phyloP scores from a whole-genome alignment of 2,329 filamentous ascomycete genomes.

The Plectosphaerella cucumerina region DNA sequence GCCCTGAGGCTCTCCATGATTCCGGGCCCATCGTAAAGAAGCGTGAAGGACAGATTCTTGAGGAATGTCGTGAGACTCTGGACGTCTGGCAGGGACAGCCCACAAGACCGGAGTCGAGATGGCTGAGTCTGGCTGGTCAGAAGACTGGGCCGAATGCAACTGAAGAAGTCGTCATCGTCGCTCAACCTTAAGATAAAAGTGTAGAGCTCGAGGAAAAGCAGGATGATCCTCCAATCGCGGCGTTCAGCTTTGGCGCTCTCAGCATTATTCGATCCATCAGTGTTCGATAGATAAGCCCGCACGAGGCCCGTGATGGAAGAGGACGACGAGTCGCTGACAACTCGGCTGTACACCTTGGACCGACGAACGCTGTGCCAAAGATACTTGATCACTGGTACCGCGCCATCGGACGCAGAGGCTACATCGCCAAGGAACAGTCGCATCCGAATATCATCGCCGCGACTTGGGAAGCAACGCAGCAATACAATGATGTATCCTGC shows the following conservation, averaged over 20 bases:
- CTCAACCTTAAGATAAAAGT: slow-evolving; percentile 88
- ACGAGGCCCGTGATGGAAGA: slow-evolving; percentile 18
- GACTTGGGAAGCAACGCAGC: slow-evolving; percentile 75
- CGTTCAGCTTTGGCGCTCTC: background rate
- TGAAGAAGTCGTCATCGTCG: slow-evolving; percentile 94
- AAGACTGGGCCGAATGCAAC: slow-evolving; percentile 41
- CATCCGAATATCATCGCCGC: slow-evolving; percentile 89
- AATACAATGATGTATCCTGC: slow-evolving; percentile 85
- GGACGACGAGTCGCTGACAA: slow-evolving; percentile 5
- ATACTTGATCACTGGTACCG: slow-evolving; percentile 68
- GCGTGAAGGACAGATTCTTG: slow-evolving; percentile 83
- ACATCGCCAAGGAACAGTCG: slow-evolving; percentile 79
- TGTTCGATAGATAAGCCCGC: slow-evolving; percentile 17
- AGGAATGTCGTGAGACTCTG: slow-evolving; percentile 75
- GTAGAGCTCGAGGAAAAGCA: slow-evolving; percentile 92
- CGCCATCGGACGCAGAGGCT: slow-evolving; percentile 28
- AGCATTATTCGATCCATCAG: slow-evolving; percentile 12
- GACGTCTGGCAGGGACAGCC: slow-evolving; percentile 67
- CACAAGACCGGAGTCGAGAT: slow-evolving; percentile 55
- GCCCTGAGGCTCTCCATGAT: slow-evolving; percentile 26
- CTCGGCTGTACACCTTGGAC: slow-evolving; percentile 25
- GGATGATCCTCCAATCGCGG: slow-evolving; percentile 77
- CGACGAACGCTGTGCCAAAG: slow-evolving; percentile 67
- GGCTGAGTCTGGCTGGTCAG: slow-evolving; percentile 26
- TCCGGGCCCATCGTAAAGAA: slow-evolving; percentile 79